Conservation (phyloP, 2,329 filamentous ascomycete genomes). For the Aspergillus fumigatus region DNA sequence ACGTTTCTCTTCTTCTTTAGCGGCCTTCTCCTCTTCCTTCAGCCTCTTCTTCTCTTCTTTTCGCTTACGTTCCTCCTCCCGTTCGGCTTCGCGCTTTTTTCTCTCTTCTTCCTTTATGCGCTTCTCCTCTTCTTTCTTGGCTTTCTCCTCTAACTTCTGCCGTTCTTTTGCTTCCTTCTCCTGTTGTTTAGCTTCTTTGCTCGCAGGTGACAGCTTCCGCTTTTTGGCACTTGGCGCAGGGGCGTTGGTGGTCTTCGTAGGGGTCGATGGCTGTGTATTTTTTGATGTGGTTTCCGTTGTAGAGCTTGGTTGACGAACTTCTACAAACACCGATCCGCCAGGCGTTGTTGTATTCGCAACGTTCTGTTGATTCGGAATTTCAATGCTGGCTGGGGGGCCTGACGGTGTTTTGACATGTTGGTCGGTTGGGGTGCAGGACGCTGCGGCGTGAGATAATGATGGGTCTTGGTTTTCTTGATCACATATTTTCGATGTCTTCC, state of each 20-base stretch:
- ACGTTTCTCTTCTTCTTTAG: conserved; percentile 42
- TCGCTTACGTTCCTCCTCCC: conserved; percentile 42
- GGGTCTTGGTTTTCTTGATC: conserved; percentile 13
- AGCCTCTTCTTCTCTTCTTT: conserved; percentile 44
- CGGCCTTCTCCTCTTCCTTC: conserved; percentile 36
- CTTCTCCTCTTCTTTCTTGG: conserved; percentile 30
- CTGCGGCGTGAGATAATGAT: not conserved
- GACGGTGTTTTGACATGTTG: not conserved
- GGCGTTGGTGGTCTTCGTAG: conserved; percentile 1
- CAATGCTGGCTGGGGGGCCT: not conserved
- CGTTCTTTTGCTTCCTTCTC: conserved; percentile 16
- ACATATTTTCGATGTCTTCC: conserved; percentile 3
- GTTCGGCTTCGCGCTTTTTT: conserved; percentile 40
- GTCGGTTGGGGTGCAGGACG: not conserved
- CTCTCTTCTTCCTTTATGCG: conserved; percentile 47
- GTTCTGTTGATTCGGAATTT: not conserved
- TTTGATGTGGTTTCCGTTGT: not conserved
- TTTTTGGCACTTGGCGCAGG: conserved; percentile 17
- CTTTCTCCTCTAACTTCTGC: conserved; percentile 24
- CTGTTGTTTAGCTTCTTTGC: conserved; percentile 24
- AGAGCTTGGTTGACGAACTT: not conserved
- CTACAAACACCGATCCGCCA: not conserved
- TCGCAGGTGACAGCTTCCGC: conserved; percentile 7
- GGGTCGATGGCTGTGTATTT: not conserved
- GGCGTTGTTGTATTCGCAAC: not conserved